A percentile compares a stretch with the other conserved stretches of the same genome.
Conservation (phyloP, 306 rosid genomes). For the Dryas octopetala region DNA sequence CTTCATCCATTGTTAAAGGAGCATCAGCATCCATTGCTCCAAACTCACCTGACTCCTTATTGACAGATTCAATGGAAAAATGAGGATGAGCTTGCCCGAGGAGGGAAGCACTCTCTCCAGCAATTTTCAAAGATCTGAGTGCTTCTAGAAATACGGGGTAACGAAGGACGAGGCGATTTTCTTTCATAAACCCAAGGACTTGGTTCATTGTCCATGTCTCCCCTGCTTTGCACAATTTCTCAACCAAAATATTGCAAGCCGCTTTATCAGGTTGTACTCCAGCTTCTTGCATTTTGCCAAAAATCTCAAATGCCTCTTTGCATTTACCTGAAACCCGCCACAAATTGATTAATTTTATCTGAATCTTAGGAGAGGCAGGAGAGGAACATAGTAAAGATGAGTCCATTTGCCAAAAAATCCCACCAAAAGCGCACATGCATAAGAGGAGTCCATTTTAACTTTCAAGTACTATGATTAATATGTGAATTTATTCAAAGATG, state of each 20-base stretch:
- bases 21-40: conserved; percentile 21
- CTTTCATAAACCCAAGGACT: conserved; percentile 71
- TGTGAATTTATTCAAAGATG: not conserved
- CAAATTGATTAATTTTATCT: conserved; percentile 14
- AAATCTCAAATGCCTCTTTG: conserved; percentile 74
- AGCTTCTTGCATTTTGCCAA: conserved; percentile 74
- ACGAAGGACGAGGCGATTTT: conserved; percentile 63
- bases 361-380: not conserved
- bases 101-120: conserved; percentile 53
- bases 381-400: not conserved
- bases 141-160: conserved; percentile 66
- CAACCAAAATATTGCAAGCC: conserved; percentile 76
- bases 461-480: not conserved
- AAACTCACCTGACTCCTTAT: conserved; percentile 31
- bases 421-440: not conserved
- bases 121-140: conserved; percentile 46
- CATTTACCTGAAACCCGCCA: conserved; percentile 56
- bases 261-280: conserved; percentile 80
- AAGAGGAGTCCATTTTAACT: not conserved
- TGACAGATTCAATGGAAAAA: conserved; percentile 32
- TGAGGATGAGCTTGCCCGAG: conserved; percentile 80
- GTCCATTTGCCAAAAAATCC: not conserved
- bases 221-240: conserved; percentile 60
- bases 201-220: conserved; percentile 44
- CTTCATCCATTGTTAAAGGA: conserved; percentile 37